Conservation (phyloP, 345 rosid genomes). For the Nasturtium officinale region DNA sequence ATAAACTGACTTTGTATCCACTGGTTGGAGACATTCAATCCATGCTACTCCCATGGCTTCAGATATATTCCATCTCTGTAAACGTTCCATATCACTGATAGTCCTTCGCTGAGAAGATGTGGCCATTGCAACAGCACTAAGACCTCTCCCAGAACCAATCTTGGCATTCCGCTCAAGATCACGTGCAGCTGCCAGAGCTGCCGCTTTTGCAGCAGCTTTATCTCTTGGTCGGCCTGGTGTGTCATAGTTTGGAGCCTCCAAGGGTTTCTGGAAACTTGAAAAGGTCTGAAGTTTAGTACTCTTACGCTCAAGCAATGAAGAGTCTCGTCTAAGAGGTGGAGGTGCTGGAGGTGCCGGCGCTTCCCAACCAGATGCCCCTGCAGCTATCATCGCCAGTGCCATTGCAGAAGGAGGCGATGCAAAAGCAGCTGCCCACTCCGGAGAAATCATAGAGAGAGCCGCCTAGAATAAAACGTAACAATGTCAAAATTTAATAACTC, state of each 20-base stretch:
- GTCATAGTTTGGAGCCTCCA: constrained; percentile 62
- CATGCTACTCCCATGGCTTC: constrained; percentile 99
- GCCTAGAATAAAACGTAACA: constrained; percentile 53
- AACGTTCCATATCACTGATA: constrained; percentile 84
- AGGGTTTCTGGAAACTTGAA: constrained; percentile 88
- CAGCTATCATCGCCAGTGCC: constrained; percentile 99
- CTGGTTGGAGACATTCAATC: constrained; percentile 96
- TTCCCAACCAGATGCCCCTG: constrained; percentile 95
- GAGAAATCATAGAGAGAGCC: constrained; percentile 92
- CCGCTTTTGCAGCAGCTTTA: constrained; percentile 96
- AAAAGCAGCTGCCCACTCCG: constrained; percentile 98
- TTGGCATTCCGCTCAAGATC: constrained; percentile 96
- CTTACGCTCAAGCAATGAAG: constrained; percentile 84
- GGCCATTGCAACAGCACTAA: constrained; percentile 98
- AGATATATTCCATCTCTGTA: constrained; percentile 80
- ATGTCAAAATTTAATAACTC: not conserved
- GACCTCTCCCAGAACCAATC: constrained; percentile 99
- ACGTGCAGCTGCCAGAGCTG: constrained; percentile 96
- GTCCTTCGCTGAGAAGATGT: constrained; percentile 89
- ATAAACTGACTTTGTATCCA: constrained; percentile 83
- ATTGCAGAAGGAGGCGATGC: constrained; percentile 99
- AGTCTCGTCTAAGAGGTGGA: constrained; percentile 69
- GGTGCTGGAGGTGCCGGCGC: constrained; percentile 51
- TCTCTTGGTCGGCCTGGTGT: constrained; percentile 73
- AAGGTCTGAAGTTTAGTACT: constrained; percentile 67